Evolutionary conservation across 140 eudicot species (phyloP), one percentile per base, ranked within the genome.

Genomic region (Ambrosia hybrid): DNA sequence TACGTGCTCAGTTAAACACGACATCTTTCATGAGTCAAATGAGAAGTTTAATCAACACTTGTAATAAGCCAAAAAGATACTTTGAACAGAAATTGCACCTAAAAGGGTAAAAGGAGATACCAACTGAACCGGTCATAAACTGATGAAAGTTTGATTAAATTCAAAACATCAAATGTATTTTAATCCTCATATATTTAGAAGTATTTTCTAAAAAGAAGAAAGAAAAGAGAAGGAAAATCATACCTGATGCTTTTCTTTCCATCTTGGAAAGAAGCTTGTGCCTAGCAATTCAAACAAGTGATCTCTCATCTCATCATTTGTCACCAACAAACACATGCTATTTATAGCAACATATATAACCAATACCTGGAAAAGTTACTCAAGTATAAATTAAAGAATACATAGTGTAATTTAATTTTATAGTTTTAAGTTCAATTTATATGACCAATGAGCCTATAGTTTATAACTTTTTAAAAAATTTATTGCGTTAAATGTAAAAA

Each of bases 221-320:
- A 6, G 0, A 14, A 63, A 6, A 14, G 12, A 37, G 51, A 63
- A 38, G 13, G 52, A 63, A 3, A 58, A 41, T 16, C 41, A 72
- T 57, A 91, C 97, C 95, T 92, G 98, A 82, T 93, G 98, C 60
- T 90, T 90, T 69, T 93, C 98, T 80, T 93, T 90, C 98, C 98
- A 93, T 77, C 98, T 87, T 11, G 98, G 97, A 68, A 93, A 93
- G 66, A 93, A 90, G 78, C 88, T 90, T 8, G 89, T 86, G 72
- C 97, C 98, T 66, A 93, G 76, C 76, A 93, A 80, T 68, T 85
- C 86, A 77, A 93, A 93, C 80, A 93, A 88, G 73, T 93, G 98
- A 68, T 93, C 98, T 72, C 98, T 83, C 98, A 93, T 93, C 77
- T 93, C 98, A 80, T 93, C 98, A 72, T 93, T 93, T 49, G 98